These are phyloP conservation scores for Hortiboletus flavorubellus DNA, from an alignment of 768 basidiomycete genomes.

Conservation along the genomic window DNA sequence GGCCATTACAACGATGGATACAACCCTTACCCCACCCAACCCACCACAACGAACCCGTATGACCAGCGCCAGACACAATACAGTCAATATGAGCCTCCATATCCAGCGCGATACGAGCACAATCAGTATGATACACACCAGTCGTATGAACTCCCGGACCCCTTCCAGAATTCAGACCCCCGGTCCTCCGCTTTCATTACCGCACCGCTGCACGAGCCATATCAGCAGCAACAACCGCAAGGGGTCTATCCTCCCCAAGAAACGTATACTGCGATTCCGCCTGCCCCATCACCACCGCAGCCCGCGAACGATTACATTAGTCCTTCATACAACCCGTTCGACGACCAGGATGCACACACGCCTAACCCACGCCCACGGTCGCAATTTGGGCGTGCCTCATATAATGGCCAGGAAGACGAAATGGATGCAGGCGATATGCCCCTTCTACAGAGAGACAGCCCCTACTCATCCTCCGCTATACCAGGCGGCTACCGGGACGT, in stretches of 20 bases:
- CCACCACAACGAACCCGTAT: conserved; percentile 35
- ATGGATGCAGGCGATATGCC: conserved; percentile 66
- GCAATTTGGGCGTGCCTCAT: conserved; percentile 27
- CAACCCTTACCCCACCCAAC: conserved; percentile 43
- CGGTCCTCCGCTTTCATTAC: conserved; percentile 15
- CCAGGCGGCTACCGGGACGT: conserved; percentile 43
- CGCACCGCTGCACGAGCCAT: conserved; percentile 21
- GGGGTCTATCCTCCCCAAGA: conserved; percentile 20
- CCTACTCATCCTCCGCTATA: conserved; percentile 34
- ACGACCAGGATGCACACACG: conserved; percentile 13
- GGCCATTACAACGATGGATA: conserved; percentile 69
- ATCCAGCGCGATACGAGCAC: conserved; percentile 34
- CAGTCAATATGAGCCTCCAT: conserved; percentile 29
- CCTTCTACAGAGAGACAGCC: conserved; percentile 47
- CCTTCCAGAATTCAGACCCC: conserved; percentile 26
- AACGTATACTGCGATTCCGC: conserved; percentile 15
- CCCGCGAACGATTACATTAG: conserved; percentile 13
- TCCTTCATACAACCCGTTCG: conserved; percentile 23
- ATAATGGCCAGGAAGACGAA: conserved; percentile 42
- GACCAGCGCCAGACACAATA: conserved; percentile 37
- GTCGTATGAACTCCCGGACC: conserved; percentile 39
- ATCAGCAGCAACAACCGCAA: conserved; percentile 22
- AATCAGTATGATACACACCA: conserved; percentile 32
- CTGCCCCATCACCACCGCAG: conserved; percentile 22
- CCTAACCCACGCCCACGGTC: conserved; percentile 26